phyloP scores from a whole-genome alignment of 805 yeast species.

The Nakazawaea peltata region DNA sequence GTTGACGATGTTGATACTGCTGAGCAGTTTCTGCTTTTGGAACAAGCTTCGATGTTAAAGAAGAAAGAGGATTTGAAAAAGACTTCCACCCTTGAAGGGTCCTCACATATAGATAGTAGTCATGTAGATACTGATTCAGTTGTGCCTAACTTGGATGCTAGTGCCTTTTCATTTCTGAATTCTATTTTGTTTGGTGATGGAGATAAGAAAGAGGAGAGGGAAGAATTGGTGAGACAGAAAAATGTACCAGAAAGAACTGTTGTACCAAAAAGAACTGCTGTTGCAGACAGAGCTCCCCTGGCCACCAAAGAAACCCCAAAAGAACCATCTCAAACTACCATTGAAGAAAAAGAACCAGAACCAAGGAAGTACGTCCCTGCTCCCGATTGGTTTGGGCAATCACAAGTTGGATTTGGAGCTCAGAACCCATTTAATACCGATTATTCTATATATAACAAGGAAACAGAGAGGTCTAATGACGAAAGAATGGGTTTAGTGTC shows the following conservation, averaged over 20 bases:
- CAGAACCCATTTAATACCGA: slow-evolving; percentile 11
- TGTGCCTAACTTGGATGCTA: not conserved
- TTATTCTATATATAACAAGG: slow-evolving; percentile 8
- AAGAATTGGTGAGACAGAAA: no score
- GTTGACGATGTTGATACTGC: not conserved
- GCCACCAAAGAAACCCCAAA: slow-evolving; percentile 8
- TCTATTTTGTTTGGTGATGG: not conserved
- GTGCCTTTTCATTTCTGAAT: not conserved
- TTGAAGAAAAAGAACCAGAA: slow-evolving; percentile 13
- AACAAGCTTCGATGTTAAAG: not conserved
- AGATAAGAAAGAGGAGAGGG: not conserved
- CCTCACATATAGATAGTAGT: no score
- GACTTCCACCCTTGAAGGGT: not conserved
- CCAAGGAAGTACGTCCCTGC: slow-evolving; percentile 12
- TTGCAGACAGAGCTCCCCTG: no score
- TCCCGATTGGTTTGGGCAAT: slow-evolving; percentile 26
- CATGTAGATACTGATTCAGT: no score
- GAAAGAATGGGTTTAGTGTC: slow-evolving; percentile 43
- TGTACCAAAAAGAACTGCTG: no score
- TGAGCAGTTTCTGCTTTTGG: not conserved
- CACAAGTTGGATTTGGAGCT: slow-evolving; percentile 9
- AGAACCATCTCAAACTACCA: not conserved
- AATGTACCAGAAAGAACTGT: no score
- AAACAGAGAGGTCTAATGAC: slow-evolving; percentile 21
- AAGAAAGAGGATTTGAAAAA: not conserved